phyloP scores from a whole-genome alignment of 352 stramenopile genomes.

The Globisporangium abappressorium region DNA sequence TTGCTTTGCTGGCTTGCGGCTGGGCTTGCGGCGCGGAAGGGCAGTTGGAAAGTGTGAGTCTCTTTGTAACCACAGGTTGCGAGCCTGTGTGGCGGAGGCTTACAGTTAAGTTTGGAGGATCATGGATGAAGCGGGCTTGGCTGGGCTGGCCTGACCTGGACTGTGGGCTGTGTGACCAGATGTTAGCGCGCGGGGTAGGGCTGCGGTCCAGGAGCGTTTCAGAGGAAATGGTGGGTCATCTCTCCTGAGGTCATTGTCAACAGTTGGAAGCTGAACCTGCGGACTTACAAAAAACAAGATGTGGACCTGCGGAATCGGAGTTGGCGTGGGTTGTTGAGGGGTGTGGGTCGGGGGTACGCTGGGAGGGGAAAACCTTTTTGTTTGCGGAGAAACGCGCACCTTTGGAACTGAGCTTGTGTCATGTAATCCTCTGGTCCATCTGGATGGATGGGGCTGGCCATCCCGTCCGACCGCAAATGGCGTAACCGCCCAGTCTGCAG shows the following conservation, averaged over 20 bases:
- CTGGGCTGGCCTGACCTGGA: too few species aligned
- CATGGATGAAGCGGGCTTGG: neutral
- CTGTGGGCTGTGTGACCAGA: constrained; percentile 1
- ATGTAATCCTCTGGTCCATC: neutral
- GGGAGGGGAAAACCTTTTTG: constrained; percentile 13
- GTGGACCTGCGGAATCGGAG: constrained; percentile 16
- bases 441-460: neutral
- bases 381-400: constrained; percentile 10
- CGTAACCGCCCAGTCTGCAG: neutral
- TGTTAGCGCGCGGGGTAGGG: neutral
- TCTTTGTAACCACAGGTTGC: neutral
- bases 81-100: constrained; percentile 11
- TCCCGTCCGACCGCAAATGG: neutral
- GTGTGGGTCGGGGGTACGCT: neutral
- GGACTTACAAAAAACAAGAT: neutral
- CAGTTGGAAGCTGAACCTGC: neutral
- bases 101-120: too few species aligned
- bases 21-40: constrained; percentile 3
- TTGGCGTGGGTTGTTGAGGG: neutral
- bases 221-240: neutral
- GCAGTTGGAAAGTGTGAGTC: constrained; percentile 41
- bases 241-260: neutral
- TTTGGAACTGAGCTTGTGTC: constrained; percentile 6
- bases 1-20: neutral
- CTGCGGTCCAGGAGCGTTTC: neutral